A percentile compares a stretch with the other conserved stretches of the same genome.
These are phyloP conservation scores for Trichocladium uniseriatum DNA, from an alignment of 495 filamentous ascomycete genomes.

Conservation along the genomic window DNA sequence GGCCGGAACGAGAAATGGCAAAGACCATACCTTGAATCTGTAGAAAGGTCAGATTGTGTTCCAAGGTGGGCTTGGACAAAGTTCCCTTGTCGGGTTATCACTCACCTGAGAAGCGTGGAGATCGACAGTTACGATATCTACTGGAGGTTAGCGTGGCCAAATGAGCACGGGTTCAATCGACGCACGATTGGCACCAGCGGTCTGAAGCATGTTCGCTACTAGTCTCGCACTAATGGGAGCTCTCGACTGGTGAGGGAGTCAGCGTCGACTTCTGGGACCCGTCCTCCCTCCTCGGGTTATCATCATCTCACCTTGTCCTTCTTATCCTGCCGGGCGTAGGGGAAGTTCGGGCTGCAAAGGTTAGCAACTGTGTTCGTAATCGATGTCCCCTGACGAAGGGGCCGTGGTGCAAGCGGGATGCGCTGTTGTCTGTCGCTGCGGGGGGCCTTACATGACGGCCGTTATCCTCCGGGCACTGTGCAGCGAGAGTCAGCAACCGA, in stretches of 20 bases:
- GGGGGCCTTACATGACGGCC: conserved; percentile 25
- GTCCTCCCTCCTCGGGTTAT: neutral
- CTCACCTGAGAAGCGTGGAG: conserved; percentile 57
- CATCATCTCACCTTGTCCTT: conserved; percentile 63
- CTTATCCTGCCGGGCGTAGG: conserved; percentile 98
- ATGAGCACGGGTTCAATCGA: conserved; percentile 9
- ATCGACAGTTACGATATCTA: conserved; percentile 87
- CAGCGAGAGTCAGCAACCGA: conserved; percentile 9
- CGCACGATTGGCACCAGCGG: conserved; percentile 73
- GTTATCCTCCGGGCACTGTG: conserved; percentile 29
- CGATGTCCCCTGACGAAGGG: too few relatives aligned
- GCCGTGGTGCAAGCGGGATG: neutral
- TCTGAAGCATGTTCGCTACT: conserved; percentile 97
- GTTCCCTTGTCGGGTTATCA: conserved; percentile 3
- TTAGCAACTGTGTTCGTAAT: conserved; percentile 50
- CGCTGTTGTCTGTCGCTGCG: neutral
- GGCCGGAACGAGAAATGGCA: too few relatives aligned
- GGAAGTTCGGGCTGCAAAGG: conserved; percentile 91
- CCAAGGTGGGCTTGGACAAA: neutral
- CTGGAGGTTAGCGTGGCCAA: conserved; percentile 47
- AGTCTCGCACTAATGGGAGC: conserved; percentile 87
- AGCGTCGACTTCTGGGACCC: neutral
- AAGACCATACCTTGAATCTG: conserved; percentile 12
- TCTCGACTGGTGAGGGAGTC: conserved; percentile 27
- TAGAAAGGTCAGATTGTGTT: neutral